Evolutionary conservation across 257 asterid species (phyloP).

Genomic region (Primulina tabacum): DNA sequence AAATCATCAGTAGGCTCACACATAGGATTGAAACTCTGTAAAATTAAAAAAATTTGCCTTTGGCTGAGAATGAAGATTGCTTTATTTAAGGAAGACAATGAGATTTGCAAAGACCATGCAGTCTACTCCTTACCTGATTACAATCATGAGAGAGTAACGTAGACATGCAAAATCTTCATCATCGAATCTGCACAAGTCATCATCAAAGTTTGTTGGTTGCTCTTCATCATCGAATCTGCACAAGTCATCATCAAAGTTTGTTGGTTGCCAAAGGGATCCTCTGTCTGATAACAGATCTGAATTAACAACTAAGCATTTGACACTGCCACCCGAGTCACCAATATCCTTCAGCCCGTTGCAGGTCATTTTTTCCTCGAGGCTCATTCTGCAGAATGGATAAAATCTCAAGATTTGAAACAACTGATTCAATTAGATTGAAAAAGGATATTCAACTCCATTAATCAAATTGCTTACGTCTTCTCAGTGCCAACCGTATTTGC

Average conservation of each 20-base stretch:
- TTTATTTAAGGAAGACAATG: slow-evolving; percentile 13
- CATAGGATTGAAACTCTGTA: slow-evolving; percentile 91
- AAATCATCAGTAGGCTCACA: slow-evolving; percentile 79
- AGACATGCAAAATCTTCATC: slow-evolving; percentile 53
- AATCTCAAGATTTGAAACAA: slow-evolving; percentile 20
- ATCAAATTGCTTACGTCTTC: slow-evolving; percentile 56
- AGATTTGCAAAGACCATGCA: slow-evolving; percentile 8
- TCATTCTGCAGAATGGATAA: slow-evolving; percentile 52
- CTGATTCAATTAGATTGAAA: slow-evolving; percentile 13
- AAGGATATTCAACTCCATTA: slow-evolving; percentile 11
- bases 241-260: slow-evolving; percentile 83
- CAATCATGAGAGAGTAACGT: slow-evolving; percentile 48
- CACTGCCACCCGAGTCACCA: slow-evolving; percentile 34
- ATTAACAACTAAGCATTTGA: slow-evolving; percentile 53
- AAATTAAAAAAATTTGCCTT: no score
- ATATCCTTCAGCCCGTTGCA: slow-evolving; percentile 68
- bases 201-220: slow-evolving; percentile 72
- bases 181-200: slow-evolving; percentile 87
- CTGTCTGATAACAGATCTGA: slow-evolving; percentile 49
- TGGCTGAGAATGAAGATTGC: slow-evolving; percentile 8
- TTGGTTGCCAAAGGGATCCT: slow-evolving; percentile 63
- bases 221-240: slow-evolving; percentile 72
- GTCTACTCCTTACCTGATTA: slow-evolving; percentile 59
- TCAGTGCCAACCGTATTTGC: slow-evolving; percentile 49
- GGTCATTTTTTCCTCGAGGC: slow-evolving; percentile 48